Evolutionary conservation across 1,284 basidiomycete species (phyloP).

Genomic region (Trametes polyzona): DNA sequence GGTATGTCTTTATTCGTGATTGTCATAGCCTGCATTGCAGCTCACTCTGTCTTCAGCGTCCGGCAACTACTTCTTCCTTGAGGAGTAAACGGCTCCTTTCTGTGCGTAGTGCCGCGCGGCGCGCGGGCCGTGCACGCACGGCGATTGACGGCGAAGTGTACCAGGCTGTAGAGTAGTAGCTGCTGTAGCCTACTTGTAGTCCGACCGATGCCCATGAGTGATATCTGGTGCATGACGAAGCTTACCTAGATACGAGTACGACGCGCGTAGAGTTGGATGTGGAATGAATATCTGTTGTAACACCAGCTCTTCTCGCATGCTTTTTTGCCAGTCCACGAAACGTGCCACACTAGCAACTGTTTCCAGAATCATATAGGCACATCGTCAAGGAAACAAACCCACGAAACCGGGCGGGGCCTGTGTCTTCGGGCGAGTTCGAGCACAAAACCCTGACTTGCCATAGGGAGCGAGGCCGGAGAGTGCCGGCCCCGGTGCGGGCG

Average conservation of each 20-base stretch:
- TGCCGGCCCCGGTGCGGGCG: slow-evolving; percentile 25
- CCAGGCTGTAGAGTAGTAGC: slow-evolving; percentile 30
- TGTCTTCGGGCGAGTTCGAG: too few species aligned
- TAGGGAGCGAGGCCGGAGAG: slow-evolving; percentile 12
- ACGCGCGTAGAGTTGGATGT: neutral
- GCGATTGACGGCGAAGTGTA: slow-evolving; percentile 15
- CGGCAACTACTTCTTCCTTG: slow-evolving; percentile 92
- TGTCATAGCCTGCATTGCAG: too few species aligned
- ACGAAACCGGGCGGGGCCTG: too few species aligned
- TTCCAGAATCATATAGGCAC: too few species aligned
- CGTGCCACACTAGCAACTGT: too few species aligned
- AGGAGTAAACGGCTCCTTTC: slow-evolving; percentile 54
- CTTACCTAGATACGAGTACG: neutral
- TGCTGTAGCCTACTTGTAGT: slow-evolving; percentile 30
- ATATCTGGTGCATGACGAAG: neutral
- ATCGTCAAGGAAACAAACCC: too few species aligned
- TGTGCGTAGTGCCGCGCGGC: neutral
- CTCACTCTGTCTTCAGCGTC: too few species aligned
- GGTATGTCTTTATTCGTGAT: slow-evolving; percentile 47
- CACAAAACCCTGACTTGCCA: neutral
- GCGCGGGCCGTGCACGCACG: slow-evolving; percentile 3
- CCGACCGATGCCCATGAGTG: neutral
- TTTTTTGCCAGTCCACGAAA: neutral
- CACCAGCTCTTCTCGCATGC: neutral
- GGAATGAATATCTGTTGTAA: slow-evolving; percentile 5